These are phyloP conservation scores for Quercus phellos DNA, from an alignment of 331 rosid genomes.

Conservation along the genomic window DNA sequence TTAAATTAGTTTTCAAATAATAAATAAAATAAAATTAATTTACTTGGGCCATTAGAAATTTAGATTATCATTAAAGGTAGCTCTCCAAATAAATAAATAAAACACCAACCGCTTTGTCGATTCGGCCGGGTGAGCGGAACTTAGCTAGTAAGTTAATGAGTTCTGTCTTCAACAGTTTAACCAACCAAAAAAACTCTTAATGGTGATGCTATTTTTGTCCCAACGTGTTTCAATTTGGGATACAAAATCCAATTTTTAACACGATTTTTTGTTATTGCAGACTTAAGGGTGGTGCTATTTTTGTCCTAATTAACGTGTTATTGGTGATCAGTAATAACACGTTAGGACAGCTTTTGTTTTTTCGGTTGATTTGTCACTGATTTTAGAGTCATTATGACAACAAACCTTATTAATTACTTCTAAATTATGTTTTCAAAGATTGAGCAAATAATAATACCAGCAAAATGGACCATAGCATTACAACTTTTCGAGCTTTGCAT, in stretches of 20 bases:
- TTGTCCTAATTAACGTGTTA: not conserved
- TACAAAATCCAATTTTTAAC: not conserved
- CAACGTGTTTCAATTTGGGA: too few species aligned
- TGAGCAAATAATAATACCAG: constrained; percentile 22
- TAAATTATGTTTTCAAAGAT: constrained; percentile 23
- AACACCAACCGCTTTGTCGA: not conserved
- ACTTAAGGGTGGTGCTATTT: not conserved
- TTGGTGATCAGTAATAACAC: not conserved
- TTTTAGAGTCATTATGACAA: constrained; percentile 19
- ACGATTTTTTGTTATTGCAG: not conserved
- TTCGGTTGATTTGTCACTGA: not conserved
- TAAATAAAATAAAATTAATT: not conserved
- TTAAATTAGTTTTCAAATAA: not conserved
- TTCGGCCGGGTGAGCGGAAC: not conserved
- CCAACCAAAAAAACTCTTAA: too few species aligned
- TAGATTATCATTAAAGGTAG: not conserved
- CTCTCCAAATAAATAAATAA: not conserved
- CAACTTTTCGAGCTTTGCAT: not conserved
- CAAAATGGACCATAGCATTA: constrained; percentile 28
- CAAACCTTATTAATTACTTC: constrained; percentile 29
- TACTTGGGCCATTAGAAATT: not conserved
- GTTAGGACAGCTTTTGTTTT: not conserved
- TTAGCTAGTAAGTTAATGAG: constrained; percentile 10
- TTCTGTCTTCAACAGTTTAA: too few species aligned
- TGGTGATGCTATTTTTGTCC: too few species aligned